A percentile compares a stretch with the other conserved stretches of the same genome.
phyloP scores from a whole-genome alignment of 768 basidiomycete genomes.

The Boletus rubescentipes region DNA sequence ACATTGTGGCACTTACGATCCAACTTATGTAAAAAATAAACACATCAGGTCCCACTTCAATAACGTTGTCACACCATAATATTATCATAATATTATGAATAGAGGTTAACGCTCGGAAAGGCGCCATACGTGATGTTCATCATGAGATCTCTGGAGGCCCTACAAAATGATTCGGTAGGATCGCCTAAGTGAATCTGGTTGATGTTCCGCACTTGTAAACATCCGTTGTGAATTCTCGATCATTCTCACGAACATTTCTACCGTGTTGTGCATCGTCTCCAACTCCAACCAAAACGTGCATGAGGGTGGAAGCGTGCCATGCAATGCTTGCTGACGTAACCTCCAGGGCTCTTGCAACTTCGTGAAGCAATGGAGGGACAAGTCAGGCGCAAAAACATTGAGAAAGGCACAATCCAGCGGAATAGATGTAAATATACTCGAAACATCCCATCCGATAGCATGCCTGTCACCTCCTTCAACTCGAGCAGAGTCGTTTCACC shows the following conservation, averaged over 20 bases:
- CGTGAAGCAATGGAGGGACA: background rate
- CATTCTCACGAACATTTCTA: constrained; percentile 3
- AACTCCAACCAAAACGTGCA: background rate
- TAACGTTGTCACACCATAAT: constrained; percentile 4
- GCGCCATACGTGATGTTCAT: constrained; percentile 2
- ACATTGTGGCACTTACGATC: background rate
- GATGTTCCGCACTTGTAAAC: background rate
- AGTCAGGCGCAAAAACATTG: too few relatives aligned
- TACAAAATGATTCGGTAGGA: background rate
- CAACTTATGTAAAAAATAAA: background rate
- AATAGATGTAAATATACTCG: too few relatives aligned
- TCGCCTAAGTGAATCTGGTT: too few relatives aligned
- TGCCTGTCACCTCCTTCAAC: too few relatives aligned
- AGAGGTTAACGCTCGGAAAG: background rate
- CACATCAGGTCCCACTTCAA: constrained; percentile 6
- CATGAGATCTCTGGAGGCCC: constrained; percentile 7
- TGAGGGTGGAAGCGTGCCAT: background rate
- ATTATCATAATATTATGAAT: constrained; percentile 2
- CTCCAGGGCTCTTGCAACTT: background rate
- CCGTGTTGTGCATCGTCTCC: constrained; percentile 3
- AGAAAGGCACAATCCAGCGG: too few relatives aligned
- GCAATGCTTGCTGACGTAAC: constrained; percentile 2
- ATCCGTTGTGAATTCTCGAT: background rate
- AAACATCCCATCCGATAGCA: too few relatives aligned
- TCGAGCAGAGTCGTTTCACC: too few relatives aligned